phyloP scores from a whole-genome alignment of 164 flowering plant genomes.

The Cinnamomum chago region DNA sequence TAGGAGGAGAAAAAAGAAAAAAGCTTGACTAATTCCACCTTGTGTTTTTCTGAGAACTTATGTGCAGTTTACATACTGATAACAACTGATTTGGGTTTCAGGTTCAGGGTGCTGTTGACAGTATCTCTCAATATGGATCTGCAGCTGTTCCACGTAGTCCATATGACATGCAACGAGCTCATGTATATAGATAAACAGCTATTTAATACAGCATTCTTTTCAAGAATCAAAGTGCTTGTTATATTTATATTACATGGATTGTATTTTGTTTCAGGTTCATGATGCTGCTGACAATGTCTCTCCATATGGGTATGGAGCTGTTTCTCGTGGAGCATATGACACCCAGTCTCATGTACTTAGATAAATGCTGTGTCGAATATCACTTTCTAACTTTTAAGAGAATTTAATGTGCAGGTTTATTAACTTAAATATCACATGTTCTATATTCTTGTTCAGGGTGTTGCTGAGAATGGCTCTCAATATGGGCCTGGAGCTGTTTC shows the following conservation, averaged over 20 bases:
- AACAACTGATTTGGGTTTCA: slow-evolving; percentile 12
- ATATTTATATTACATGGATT: neutral
- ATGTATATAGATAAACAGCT: slow-evolving; percentile 13
- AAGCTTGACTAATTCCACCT: too few species aligned
- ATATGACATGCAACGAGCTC: slow-evolving; percentile 21
- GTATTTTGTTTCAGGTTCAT: slow-evolving; percentile 22
- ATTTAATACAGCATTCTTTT: too few species aligned
- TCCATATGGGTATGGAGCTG: slow-evolving; percentile 18
- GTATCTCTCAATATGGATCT: slow-evolving; percentile 16
- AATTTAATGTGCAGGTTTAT: neutral
- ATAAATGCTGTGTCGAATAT: slow-evolving; percentile 13
- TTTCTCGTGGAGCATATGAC: slow-evolving; percentile 5
- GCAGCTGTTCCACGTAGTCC: slow-evolving; percentile 20
- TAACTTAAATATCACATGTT: neutral
- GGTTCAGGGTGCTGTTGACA: slow-evolving; percentile 23
- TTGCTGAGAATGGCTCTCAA: slow-evolving; percentile 17
- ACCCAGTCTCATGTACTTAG: slow-evolving; percentile 7
- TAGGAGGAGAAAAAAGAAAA: too few species aligned
- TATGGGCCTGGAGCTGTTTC: slow-evolving; percentile 20
- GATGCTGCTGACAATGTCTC: slow-evolving; percentile 16
- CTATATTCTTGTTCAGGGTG: slow-evolving; percentile 22
- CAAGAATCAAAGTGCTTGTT: neutral
- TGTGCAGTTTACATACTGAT: neutral
- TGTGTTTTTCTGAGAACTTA: too few species aligned
- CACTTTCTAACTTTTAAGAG: neutral